Base-by-base conservation (phyloP, 768 basidiomycete species). In the Favolaschia claudopus region DNA sequence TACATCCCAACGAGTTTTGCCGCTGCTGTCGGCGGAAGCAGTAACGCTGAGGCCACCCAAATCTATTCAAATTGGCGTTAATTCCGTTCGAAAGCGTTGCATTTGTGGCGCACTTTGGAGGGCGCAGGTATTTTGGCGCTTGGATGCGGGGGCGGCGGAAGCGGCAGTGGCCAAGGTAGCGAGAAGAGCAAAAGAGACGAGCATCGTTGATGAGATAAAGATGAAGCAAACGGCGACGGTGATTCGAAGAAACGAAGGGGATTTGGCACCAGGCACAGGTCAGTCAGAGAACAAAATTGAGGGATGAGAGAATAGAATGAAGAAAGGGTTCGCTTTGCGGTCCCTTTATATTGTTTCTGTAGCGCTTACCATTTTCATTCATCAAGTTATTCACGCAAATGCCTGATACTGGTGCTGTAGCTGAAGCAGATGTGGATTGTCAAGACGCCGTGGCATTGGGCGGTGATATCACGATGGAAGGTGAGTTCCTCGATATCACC, bases 111-210 rank as follows among this genome's bases (percentile, higher is more conserved):
- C 31, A 61, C 59, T 55, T 14, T 61, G 39, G 19, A 61, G 42
- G 3, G 53, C 40, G 31, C 59, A 61, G 22, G 42, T 7, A 47
- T 48, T 55, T 47, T 61, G 53, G 12, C 59, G 59, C 53, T 50
- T 61, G 10, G 20, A 32, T 17, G 58, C 47, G 14, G 59, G 52
- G 10, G 53, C 53, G 20, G 59, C 59, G 33, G 36, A 27, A 29
- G 45, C 59, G 27, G 53, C 36, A 19, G 59, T 48, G 15, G 50
- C 52, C 24, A 61, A 43, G 14, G 36, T 44, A 27, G 48, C 47
- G 7, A 61, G 52, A 40, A 55, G 12, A 5, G 45, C 53, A 29
- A 61, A 44, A 31, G 59, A 48, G 47, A 60, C 32, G 22, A 54
- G 52, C 59, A 60, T 60, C 27, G 17, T 50, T 12, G 40, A 19